These are phyloP conservation scores for Teratosphaeria viscida DNA, from an alignment of 2,329 filamentous ascomycete species.

Conservation along the genomic window DNA sequence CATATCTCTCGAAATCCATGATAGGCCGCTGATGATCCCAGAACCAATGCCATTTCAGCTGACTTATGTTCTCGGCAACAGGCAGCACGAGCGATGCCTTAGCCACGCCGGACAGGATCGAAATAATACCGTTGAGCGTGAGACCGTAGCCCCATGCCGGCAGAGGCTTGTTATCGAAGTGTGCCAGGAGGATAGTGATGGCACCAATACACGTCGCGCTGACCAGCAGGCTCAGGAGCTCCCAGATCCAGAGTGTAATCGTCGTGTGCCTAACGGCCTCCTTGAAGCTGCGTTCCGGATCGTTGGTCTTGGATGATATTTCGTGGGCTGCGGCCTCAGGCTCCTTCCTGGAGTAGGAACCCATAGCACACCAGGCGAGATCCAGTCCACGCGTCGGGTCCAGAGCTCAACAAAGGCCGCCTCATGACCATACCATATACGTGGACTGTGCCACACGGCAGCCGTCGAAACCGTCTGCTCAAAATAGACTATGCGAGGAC, in stretches of 20 bases:
- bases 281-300: neutral
- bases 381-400: neutral
- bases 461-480: neutral
- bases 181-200: conserved; percentile 6
- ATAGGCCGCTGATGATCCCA: conserved; percentile 4
- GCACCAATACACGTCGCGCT: conserved; percentile 6
- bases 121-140: conserved; percentile 12
- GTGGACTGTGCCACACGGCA: neutral
- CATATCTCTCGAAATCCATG: conserved; percentile 9
- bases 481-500: neutral
- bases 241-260: conserved; percentile 10
- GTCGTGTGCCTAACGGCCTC: neutral
- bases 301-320: neutral
- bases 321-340: neutral
- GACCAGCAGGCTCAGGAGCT: conserved; percentile 7
- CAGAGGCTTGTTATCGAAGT: conserved; percentile 6
- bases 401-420: neutral
- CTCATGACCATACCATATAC: neutral
- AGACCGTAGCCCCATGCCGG: conserved; percentile 7
- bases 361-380: neutral
- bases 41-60: conserved; percentile 14
- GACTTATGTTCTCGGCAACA: conserved; percentile 8
- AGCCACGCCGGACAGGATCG: conserved; percentile 5
- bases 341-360: neutral
- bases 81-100: conserved; percentile 10